Conservation (phyloP, 139 green algal genomes). For the Chlamydomonas sp. region DNA sequence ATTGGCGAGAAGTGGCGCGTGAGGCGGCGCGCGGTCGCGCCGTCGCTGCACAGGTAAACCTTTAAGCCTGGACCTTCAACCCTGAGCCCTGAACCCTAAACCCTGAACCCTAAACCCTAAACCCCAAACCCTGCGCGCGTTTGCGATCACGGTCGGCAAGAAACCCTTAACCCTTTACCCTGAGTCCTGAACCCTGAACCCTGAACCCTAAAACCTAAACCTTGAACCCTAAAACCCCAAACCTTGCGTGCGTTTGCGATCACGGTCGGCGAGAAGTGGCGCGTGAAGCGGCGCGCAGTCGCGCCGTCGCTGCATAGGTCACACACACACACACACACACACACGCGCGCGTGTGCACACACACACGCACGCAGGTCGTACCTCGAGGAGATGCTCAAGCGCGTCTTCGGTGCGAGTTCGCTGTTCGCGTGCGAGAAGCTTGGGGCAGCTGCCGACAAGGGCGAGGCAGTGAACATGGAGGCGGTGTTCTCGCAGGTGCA, state of each 20-base stretch:
- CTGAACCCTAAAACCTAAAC: no score
- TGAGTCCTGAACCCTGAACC: no score
- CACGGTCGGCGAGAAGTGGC: conserved; percentile 74
- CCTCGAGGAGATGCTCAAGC: conserved; percentile 84
- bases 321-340: no score
- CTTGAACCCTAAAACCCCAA: no score
- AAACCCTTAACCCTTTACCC: no score
- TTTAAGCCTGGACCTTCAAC: not conserved
- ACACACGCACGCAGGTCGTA: conserved; percentile 77
- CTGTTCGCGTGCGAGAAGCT: conserved; percentile 75
- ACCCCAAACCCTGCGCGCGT: no score
- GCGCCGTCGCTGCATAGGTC: conserved; percentile 81
- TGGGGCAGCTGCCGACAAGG: conserved; percentile 14
- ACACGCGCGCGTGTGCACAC: no score
- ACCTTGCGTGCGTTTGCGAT: conserved; percentile 96
- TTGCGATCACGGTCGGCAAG: no score
- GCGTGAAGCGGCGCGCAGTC: conserved; percentile 75
- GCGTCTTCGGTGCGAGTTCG: conserved; percentile 70
- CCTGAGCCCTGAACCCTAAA: no score
- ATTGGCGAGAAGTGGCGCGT: conserved; percentile 78
- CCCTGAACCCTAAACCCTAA: no score
- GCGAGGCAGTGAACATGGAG: conserved; percentile 87
- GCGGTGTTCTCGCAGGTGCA: conserved; percentile 77
- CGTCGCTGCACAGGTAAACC: conserved; percentile 74
- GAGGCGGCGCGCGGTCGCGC: conserved; percentile 77